Conservation (phyloP, 129 eudicot genomes). For the Flaveria bidentis region DNA sequence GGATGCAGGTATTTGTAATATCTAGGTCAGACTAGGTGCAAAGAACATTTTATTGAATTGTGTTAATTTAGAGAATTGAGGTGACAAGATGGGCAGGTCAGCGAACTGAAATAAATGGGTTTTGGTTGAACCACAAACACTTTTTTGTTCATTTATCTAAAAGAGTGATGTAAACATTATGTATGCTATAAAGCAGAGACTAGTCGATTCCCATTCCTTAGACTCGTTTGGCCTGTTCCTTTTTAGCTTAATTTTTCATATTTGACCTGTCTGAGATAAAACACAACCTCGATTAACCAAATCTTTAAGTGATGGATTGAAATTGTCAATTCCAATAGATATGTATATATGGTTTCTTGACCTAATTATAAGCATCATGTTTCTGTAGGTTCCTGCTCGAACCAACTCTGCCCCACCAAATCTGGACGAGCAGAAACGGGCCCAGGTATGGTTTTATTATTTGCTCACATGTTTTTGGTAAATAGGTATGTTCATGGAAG, state of each 20-base stretch:
- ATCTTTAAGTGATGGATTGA: background rate
- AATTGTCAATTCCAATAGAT: background rate
- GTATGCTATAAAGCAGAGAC: slow-evolving; percentile 1
- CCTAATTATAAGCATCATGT: slow-evolving; percentile 1
- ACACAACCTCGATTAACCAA: background rate
- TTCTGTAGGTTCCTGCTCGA: slow-evolving; percentile 76
- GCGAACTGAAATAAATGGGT: too few relatives aligned
- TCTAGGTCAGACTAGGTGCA: slow-evolving; percentile 1
- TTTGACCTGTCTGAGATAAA: background rate
- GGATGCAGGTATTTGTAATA: slow-evolving; percentile 62
- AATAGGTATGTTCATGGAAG: too few relatives aligned
- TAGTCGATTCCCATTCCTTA: background rate
- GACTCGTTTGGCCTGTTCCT: background rate
- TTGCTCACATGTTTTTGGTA: background rate
- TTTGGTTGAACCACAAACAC: too few relatives aligned
- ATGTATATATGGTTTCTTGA: background rate
- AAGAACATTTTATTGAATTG: slow-evolving; percentile 19
- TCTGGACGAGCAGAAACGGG: slow-evolving; percentile 83
- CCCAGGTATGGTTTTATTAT: slow-evolving; percentile 55
- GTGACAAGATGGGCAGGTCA: background rate
- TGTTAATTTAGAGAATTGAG: slow-evolving; percentile 5
- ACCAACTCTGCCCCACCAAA: slow-evolving; percentile 94
- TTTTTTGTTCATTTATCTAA: too few relatives aligned
- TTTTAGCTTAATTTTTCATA: background rate
- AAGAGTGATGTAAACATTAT: too few relatives aligned